Evolutionary conservation across 1,284 basidiomycete species (phyloP), one percentile per base, ranked within the genome.

Genomic region (Testicularia cyperi): DNA sequence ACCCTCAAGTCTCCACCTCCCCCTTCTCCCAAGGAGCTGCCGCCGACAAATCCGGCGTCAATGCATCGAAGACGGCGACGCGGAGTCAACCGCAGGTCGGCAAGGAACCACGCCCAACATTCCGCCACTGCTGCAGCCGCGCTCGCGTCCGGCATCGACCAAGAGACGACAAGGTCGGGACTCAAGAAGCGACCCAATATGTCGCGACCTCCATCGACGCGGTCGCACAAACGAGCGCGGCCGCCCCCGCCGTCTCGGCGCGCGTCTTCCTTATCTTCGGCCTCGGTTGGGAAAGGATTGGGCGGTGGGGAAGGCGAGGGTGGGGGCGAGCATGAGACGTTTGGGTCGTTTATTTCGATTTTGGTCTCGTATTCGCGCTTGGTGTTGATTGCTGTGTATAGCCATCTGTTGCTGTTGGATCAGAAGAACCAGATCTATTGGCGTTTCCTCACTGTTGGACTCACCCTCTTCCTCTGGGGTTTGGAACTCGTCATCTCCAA

Each of bases 371-470:
- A 75, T 37, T 61, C 70, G 21, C 64, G 73, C 4, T 43, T 75
- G 10, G 54, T 75, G 16, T 51, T 75, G 21, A 74, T 75, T 21
- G 72, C 72, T 0, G 72, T 74, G 22, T 75, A 75, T 53, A 62
- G 53, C 14, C 73, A 75, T 28, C 41, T 75, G 26, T 41, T 75
- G 30, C 52, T 75, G 32, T 46, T 75, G 7, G 73, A 75, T 37
- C 72, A 75, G 43, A 61, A 54, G 25, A 70, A 75, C 35, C 70
- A 74, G 61, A 62, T 67, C 30, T 72, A 73, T 49, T 74, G 71
- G 70, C 55, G 73, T 10, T 70, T 73, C 39, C 41, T 74, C n/a
- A 72, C 72, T 22, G 71, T 75, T 4, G 69, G 62, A 15, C 51
- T 72, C 23, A 71, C 72, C 5, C 47, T 75, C 13, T 37, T 56